Evolutionary conservation across 257 asterid species (phyloP).

Genomic region (Solanum bukasovii): DNA sequence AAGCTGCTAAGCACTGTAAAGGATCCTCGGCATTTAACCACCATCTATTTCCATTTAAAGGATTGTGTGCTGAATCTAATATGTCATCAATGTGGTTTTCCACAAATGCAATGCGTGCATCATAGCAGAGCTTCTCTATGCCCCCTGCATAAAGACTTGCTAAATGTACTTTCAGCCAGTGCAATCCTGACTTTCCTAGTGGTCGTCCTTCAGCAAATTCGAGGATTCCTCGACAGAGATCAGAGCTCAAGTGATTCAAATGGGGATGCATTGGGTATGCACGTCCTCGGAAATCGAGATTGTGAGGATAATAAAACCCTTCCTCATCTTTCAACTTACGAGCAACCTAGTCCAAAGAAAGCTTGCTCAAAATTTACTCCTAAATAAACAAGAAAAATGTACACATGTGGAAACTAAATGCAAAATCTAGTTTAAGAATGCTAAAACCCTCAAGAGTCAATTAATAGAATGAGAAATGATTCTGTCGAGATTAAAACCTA

Average conservation of each 20-base stretch:
- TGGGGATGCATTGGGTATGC: slow-evolving; percentile 99
- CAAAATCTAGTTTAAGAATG: neutral
- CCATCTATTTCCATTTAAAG: slow-evolving; percentile 80
- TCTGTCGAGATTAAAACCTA: neutral
- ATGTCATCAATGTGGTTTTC: slow-evolving; percentile 63
- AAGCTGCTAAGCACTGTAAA: slow-evolving; percentile 92
- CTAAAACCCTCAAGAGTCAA: neutral
- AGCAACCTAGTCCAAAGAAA: slow-evolving; percentile 64
- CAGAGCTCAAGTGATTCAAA: slow-evolving; percentile 86
- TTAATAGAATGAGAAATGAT: neutral
- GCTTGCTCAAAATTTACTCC: slow-evolving; percentile 6
- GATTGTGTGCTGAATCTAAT: slow-evolving; percentile 77
- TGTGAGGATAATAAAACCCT: slow-evolving; percentile 95
- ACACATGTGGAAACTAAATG: neutral
- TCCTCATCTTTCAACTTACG: slow-evolving; percentile 88
- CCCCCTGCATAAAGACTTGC: slow-evolving; percentile 93
- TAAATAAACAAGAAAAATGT: neutral
- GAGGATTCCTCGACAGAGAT: slow-evolving; percentile 90
- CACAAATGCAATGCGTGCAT: slow-evolving; percentile 74
- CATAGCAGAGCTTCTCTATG: slow-evolving; percentile 74
- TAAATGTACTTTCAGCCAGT: slow-evolving; percentile 84
- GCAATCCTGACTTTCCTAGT: slow-evolving; percentile 71
- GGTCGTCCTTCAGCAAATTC: slow-evolving; percentile 96
- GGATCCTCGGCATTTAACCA: slow-evolving; percentile 97
- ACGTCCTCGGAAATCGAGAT: slow-evolving; percentile 96